These are phyloP conservation scores for Lentinula raphanica DNA, from an alignment of 768 basidiomycete genomes.

Conservation along the genomic window DNA sequence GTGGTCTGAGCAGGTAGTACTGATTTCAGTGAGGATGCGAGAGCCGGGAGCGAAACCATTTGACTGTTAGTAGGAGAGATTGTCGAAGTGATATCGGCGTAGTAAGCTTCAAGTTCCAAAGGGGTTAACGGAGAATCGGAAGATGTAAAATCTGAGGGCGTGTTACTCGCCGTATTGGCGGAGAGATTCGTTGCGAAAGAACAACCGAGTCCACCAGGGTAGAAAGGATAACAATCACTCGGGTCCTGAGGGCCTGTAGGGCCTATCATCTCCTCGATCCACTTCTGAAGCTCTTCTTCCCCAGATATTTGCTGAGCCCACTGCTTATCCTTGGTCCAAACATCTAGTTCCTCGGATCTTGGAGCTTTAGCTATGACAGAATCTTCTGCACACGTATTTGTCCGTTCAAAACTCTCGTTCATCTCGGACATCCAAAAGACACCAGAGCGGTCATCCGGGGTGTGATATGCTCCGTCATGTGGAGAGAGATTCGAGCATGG, in stretches of 20 bases:
- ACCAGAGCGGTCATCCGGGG: background rate
- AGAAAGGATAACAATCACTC: background rate
- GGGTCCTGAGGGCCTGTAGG: background rate
- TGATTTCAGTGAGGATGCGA: background rate
- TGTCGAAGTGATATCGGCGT: background rate
- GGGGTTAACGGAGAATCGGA: conserved; percentile 6
- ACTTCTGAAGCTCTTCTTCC: background rate
- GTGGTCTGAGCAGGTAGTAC: background rate
- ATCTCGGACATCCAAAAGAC: background rate
- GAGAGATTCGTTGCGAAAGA: background rate
- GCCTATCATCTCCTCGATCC: background rate
- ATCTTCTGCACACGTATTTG: background rate
- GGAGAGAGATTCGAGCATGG: background rate
- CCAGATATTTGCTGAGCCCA: background rate
- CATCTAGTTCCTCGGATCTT: background rate
- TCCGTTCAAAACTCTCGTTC: background rate
- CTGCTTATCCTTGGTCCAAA: conserved; percentile 2
- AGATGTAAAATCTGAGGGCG: conserved; percentile 9
- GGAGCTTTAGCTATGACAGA: background rate
- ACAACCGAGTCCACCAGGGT: background rate
- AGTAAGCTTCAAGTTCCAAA: conserved; percentile 5
- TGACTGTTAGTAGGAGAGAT: background rate
- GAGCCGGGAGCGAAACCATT: background rate
- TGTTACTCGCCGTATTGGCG: background rate
- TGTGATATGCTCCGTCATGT: background rate